A percentile compares a stretch with the other conserved stretches of the same genome.
phyloP scores from a whole-genome alignment of 805 yeast genomes.

The Kodamaea hsintzibuensis region DNA sequence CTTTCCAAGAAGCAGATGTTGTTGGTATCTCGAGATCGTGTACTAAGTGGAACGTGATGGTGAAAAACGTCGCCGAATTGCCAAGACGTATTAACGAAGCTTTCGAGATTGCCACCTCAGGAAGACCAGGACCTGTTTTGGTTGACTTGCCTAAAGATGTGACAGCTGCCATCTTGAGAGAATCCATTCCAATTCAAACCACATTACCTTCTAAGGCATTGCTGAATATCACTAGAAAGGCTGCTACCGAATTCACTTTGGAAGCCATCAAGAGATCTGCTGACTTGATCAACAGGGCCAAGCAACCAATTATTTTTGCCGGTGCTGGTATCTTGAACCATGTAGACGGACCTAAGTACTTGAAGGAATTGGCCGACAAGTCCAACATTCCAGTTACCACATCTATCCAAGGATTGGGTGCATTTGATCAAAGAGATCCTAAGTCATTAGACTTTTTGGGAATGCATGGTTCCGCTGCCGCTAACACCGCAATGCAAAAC shows the following conservation, averaged over 20 bases:
- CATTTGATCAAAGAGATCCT: conserved; percentile 88
- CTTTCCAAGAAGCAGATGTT: conserved; percentile 99
- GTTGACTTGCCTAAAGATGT: conserved; percentile 98
- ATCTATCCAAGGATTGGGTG: conserved; percentile 90
- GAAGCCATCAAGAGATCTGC: conserved; percentile 80
- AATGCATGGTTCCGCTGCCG: conserved; percentile 97
- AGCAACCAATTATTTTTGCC: conserved; percentile 84
- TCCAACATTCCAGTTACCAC: conserved; percentile 96
- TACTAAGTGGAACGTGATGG: conserved; percentile 99
- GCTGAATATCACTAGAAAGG: conserved; percentile 65
- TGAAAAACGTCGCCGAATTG: conserved; percentile 87
- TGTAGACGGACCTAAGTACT: conserved; percentile 73
- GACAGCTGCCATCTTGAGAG: conserved; percentile 84
- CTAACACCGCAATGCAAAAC: conserved; percentile 89
- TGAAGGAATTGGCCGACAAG: conserved; percentile 84
- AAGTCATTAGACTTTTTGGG: conserved; percentile 95
- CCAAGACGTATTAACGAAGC: conserved; percentile 97
- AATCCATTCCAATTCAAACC: conserved; percentile 78
- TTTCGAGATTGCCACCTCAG: conserved; percentile 91
- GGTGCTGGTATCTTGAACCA: conserved; percentile 88
- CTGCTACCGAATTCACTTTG: conserved; percentile 70
- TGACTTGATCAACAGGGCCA: conserved; percentile 72
- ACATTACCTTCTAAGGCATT: conserved; percentile 78
- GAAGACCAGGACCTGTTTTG: conserved; percentile 98
- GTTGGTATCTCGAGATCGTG: conserved; percentile 96